Evolutionary conservation across 2,329 filamentous ascomycete genomes (phyloP), one percentile per base, ranked within the genome.

Genomic region (Fusarium concolor): DNA sequence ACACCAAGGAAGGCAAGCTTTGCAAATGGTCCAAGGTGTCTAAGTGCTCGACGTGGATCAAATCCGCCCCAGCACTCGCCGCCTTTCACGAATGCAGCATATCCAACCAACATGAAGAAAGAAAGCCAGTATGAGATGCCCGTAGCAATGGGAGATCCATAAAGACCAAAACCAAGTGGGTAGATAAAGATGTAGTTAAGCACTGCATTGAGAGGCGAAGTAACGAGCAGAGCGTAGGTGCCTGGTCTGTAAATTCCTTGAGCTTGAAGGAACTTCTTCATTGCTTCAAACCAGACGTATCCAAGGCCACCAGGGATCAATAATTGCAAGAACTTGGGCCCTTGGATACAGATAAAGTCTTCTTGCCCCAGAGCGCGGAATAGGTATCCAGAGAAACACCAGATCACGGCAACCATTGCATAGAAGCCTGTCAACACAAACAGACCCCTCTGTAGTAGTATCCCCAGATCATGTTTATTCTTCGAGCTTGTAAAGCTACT

Each of bases 221-320:
- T 94, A 67, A 97, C 84, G 3, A 97, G 79, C 2, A 97, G 86
- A 11, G 94, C 92, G 75, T 94, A 96, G 2, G 94, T 91, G 2
- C 91, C 93, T 0, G 93, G 92, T 2, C 86, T 88, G 79, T 96
- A 96, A n/a, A 96, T 88, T 28, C 92, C 92, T 79, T 97, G 94
- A 0, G 94, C 94, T 78, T 97, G 94, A 2, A 96, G 84, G 71
- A 90, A 97, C 71, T 95, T 92, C 81, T 97, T 97, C 75, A 94
- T 88, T 8, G 88, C 85, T 79, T 96, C 93, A 62, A 97, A 97
- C 80, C 92, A 96, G 39, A 97, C 88, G 72, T 97, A 97, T 0
- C 93, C 93, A 37, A 97, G 79, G 0, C 93, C 93, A 1, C 93
- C 93, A 0, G 93, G 93, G 2, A 93, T 91, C 44, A 97, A 79